Conservation (phyloP, 2,329 filamentous ascomycete species). For the Coniella vitis region DNA sequence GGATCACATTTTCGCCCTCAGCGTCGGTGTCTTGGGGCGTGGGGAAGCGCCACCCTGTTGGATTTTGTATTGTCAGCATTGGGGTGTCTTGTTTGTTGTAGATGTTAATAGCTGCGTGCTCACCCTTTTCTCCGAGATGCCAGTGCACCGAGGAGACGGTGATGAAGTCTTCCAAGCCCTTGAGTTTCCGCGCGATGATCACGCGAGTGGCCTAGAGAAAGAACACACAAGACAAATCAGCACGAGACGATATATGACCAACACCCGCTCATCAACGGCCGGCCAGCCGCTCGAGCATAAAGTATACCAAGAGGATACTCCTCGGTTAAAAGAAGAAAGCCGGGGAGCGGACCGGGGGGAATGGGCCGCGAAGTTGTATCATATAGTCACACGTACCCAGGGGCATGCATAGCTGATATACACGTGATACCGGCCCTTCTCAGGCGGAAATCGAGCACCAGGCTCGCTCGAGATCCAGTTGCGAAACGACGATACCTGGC, state of each 20-base stretch:
- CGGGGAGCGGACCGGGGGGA: too few relatives aligned
- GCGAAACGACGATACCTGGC: slow-evolving; percentile 76
- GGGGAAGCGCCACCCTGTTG: slow-evolving; percentile 73
- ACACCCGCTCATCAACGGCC: too few relatives aligned
- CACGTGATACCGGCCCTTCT: slow-evolving; percentile 88
- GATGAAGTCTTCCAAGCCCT: slow-evolving; percentile 84
- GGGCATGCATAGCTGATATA: slow-evolving; percentile 93
- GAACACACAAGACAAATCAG: too few relatives aligned
- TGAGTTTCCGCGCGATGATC: slow-evolving; percentile 81
- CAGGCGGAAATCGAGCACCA: slow-evolving; percentile 70
- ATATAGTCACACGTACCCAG: slow-evolving; percentile 60
- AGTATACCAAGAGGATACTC: too few relatives aligned
- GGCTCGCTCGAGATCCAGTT: slow-evolving; percentile 68
- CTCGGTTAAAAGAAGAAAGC: too few relatives aligned
- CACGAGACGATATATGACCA: too few relatives aligned
- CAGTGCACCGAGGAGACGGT: slow-evolving; percentile 80
- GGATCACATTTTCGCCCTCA: slow-evolving; percentile 55
- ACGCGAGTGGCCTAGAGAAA: slow-evolving; percentile 63
- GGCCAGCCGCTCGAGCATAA: too few relatives aligned
- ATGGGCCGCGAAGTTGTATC: too few relatives aligned
- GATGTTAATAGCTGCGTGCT: too few relatives aligned
- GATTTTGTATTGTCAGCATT: neutral
- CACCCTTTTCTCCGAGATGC: slow-evolving; percentile 62
- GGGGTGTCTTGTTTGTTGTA: too few relatives aligned
- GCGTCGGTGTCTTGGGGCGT: slow-evolving; percentile 51